phyloP scores from a whole-genome alignment of 331 rosid species.

The Quercus lobata region DNA sequence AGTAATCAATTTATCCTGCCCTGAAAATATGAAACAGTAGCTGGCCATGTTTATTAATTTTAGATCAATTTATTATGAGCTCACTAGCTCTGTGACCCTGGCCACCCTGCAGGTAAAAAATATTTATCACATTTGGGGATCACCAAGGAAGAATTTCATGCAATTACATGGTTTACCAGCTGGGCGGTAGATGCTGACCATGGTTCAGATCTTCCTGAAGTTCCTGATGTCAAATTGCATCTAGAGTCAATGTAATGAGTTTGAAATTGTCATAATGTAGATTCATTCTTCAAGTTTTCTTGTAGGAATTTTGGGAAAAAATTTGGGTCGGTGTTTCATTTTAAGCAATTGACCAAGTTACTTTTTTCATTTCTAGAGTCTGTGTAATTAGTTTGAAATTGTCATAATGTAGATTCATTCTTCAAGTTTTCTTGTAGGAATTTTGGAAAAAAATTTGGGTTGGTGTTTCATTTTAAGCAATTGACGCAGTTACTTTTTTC shows the following conservation, averaged over 20 bases:
- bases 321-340: background rate
- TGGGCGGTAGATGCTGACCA: constrained; percentile 86
- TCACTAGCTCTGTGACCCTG: constrained; percentile 6
- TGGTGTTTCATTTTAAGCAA: background rate
- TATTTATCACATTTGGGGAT: constrained; percentile 62
- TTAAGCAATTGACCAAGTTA: background rate
- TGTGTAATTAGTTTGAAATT: background rate
- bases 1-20: constrained; percentile 41
- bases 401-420: background rate
- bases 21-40: background rate
- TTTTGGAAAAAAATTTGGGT: background rate
- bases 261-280: background rate
- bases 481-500: background rate
- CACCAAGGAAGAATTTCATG: constrained; percentile 66
- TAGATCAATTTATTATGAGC: constrained; percentile 6
- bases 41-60: constrained; percentile 10
- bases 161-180: constrained; percentile 89
- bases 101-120: constrained; percentile 49
- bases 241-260: background rate
- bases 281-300: background rate
- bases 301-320: background rate
- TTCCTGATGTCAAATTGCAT: constrained; percentile 21
- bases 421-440: background rate
- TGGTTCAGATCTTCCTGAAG: constrained; percentile 51
- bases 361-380: background rate